Conservation (phyloP, 2,329 filamentous ascomycete species). For the Fusarium chaquense region DNA sequence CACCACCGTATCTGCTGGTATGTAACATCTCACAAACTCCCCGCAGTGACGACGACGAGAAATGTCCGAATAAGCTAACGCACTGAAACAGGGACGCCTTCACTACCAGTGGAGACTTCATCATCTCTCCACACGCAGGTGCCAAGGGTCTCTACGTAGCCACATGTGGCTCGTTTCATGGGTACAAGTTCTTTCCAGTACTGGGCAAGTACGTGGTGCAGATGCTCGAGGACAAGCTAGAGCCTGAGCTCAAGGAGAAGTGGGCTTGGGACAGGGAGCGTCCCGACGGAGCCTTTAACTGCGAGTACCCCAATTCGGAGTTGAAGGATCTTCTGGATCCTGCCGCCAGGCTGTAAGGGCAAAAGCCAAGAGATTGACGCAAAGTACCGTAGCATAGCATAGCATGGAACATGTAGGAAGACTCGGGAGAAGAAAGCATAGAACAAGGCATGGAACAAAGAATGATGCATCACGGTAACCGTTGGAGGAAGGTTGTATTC, state of each 20-base stretch:
- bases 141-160: slow-evolving; percentile 69
- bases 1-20: slow-evolving; percentile 77
- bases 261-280: slow-evolving; percentile 72
- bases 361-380: neutral
- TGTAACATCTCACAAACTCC: slow-evolving; percentile 42
- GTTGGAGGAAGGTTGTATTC: slow-evolving; percentile 12
- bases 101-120: slow-evolving; percentile 70
- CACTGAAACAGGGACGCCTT: slow-evolving; percentile 70
- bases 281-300: slow-evolving; percentile 64
- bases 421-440: neutral
- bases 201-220: slow-evolving; percentile 72
- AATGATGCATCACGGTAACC: slow-evolving; percentile 3
- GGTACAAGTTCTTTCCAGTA: slow-evolving; percentile 75
- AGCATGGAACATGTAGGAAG: slow-evolving; percentile 20
- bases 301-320: slow-evolving; percentile 69
- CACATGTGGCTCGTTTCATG: slow-evolving; percentile 74
- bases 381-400: neutral
- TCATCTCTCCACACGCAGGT: slow-evolving; percentile 68
- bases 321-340: slow-evolving; percentile 63
- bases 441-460: slow-evolving; percentile 4
- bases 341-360: slow-evolving; percentile 46
- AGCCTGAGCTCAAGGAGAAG: slow-evolving; percentile 57
- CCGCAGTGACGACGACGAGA: neutral
- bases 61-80: slow-evolving; percentile 12
- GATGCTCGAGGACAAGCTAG: slow-evolving; percentile 62